phyloP scores from a whole-genome alignment of 2,329 filamentous ascomycete species.

The Epichloe amarillans region DNA sequence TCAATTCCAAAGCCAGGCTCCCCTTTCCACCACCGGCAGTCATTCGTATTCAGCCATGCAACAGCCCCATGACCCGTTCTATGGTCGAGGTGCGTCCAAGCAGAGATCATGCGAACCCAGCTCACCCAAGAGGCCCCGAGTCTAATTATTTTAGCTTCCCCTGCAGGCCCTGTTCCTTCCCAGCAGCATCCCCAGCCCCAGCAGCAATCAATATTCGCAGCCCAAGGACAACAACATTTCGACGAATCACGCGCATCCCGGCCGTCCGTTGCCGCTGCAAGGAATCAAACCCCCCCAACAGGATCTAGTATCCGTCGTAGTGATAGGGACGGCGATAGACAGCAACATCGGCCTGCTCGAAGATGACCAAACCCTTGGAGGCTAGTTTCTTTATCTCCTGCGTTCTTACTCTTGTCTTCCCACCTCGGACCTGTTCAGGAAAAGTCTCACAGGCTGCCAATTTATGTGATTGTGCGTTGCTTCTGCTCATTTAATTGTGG shows the following conservation, averaged over 20 bases:
- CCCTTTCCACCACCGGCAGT: slow-evolving; percentile 13
- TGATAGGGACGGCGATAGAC: slow-evolving; percentile 29
- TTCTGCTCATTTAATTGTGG: slow-evolving; percentile 13
- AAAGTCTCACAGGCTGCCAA: neutral
- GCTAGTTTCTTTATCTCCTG: slow-evolving; percentile 4
- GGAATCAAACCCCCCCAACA: slow-evolving; percentile 25
- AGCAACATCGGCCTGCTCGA: slow-evolving; percentile 25
- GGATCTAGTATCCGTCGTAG: slow-evolving; percentile 26
- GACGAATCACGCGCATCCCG: slow-evolving; percentile 30
- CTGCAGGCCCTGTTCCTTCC: slow-evolving; percentile 29
- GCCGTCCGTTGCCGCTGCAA: slow-evolving; percentile 23
- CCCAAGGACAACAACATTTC: slow-evolving; percentile 38
- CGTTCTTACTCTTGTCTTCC: neutral
- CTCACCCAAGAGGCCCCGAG: slow-evolving; percentile 7
- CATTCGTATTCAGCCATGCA: slow-evolving; percentile 22
- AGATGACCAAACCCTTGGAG: slow-evolving; percentile 15
- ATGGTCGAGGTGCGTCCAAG: slow-evolving; percentile 46
- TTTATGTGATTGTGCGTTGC: slow-evolving; percentile 17
- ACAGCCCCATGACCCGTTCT: slow-evolving; percentile 35
- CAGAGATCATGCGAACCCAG: slow-evolving; percentile 6
- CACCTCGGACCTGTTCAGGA: neutral
- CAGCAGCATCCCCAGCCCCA: slow-evolving; percentile 12
- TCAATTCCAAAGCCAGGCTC: slow-evolving; percentile 24
- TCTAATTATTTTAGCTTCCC: slow-evolving; percentile 39
- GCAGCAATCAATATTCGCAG: slow-evolving; percentile 24